Evolutionary conservation across 2,329 filamentous ascomycete genomes (phyloP), one percentile per base, ranked within the genome.

Genomic region (Aspergillus tamarii): DNA sequence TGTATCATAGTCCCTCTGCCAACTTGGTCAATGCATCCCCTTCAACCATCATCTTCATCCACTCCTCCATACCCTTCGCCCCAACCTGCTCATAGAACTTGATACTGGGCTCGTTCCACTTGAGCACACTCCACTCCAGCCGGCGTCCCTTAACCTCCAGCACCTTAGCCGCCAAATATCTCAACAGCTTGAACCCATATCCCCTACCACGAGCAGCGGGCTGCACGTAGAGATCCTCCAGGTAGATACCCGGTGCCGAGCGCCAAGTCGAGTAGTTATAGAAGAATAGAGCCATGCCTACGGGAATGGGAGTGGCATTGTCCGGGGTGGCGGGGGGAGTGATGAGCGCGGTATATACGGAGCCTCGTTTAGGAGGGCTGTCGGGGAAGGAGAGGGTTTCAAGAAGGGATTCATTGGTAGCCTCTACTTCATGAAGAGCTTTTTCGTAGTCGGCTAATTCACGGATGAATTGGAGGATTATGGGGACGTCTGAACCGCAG

Each of bases 201-300:
- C 94, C 94, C 65, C 87, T 87, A 39, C 89, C 89, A 4, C 95
- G 84, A 71, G 91, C 88, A 52, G 82, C 81, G 1, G 88, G 85
- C 70, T 88, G 84, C 46, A 99, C 92, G 73, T 90, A 97, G n/a
- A 98, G 82, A 74, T 98, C 94, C 78, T 98, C 94, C 43, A 98
- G 88, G 78, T 96, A 97, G 73, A 99, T 91, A 3, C 94, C 94
- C 0, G 94, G 88, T 53, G 87, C 87, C n/a, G 91, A 87, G 10
- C 91, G 87, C 95, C 95, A 98, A 0, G 94, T 97, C 74, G 89
- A 93, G 81, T 97, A 98, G 80, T 94, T 98, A 84, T 94, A 93
- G 78, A 96, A 98, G 81, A 93, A 97, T 46, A 97, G 80, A 1
- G 93, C 93, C 86, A 97, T 92, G 55, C 91, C 93, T 0, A 88